These are phyloP conservation scores for Eucalyptus coolabah DNA, from an alignment of 345 rosid genomes.

Conservation along the genomic window DNA sequence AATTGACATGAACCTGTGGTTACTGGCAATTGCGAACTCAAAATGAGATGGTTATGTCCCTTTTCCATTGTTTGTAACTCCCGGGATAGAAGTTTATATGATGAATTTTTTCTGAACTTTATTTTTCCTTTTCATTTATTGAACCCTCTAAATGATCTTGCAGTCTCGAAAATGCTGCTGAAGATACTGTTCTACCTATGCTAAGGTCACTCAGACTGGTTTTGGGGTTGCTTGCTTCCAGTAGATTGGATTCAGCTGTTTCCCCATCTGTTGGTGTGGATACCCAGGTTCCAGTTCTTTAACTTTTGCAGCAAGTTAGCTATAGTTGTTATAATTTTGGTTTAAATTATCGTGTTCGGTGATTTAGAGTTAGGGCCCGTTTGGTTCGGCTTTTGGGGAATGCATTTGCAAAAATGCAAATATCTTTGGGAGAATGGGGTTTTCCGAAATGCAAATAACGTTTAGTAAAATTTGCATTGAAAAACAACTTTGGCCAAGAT, in stretches of 20 bases:
- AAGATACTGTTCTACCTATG: slow-evolving; percentile 78
- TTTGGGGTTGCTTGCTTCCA: slow-evolving; percentile 47
- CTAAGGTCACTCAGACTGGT: slow-evolving; percentile 71
- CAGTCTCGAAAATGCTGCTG: slow-evolving; percentile 98
- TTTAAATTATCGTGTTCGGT: neutral
- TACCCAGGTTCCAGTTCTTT: slow-evolving; percentile 39
- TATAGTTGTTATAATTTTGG: neutral
- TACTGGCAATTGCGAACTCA: neutral
- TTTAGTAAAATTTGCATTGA: too few relatives aligned
- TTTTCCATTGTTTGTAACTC: neutral
- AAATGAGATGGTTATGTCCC: neutral
- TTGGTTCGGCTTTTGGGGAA: too few relatives aligned
- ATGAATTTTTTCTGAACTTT: neutral
- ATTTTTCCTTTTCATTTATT: neutral
- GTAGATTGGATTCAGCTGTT: slow-evolving; percentile 26
- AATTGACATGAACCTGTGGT: neutral
- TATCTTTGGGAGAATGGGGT: too few relatives aligned
- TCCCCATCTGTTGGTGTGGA: slow-evolving; percentile 43
- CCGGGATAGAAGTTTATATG: neutral
- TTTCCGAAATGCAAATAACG: too few relatives aligned
- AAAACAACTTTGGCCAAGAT: too few relatives aligned
- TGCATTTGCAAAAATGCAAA: too few relatives aligned
- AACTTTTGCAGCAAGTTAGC: neutral
- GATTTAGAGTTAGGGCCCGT: neutral
- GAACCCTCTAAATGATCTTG: slow-evolving; percentile 6